These are phyloP conservation scores for Handroanthus guayacan DNA, from an alignment of 257 asterid species.

Conservation along the genomic window DNA sequence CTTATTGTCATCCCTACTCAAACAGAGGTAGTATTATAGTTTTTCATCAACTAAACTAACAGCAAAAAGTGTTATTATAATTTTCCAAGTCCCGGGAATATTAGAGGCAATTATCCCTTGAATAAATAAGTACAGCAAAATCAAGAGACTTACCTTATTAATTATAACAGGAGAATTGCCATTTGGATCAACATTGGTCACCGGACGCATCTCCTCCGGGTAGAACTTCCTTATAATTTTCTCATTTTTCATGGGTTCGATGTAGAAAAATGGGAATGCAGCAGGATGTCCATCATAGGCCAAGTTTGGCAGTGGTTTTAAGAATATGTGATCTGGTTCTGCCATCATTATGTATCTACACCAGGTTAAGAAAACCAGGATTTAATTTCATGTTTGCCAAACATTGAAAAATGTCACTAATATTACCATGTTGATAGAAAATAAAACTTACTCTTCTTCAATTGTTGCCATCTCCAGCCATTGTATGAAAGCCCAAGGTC, in stretches of 20 bases:
- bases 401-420: neutral
- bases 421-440: neutral
- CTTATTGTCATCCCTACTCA: too few relatives aligned
- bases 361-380: neutral
- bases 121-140: neutral
- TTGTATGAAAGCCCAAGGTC: slow-evolving; percentile 82
- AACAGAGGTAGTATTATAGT: too few relatives aligned
- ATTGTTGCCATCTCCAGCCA: slow-evolving; percentile 65
- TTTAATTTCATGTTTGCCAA: neutral
- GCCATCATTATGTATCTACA: slow-evolving; percentile 68
- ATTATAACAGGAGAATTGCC: slow-evolving; percentile 76
- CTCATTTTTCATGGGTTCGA: slow-evolving; percentile 48
- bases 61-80: too few relatives aligned
- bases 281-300: slow-evolving; percentile 47
- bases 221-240: slow-evolving; percentile 51
- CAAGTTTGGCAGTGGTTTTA: slow-evolving; percentile 61
- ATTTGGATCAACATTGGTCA: slow-evolving; percentile 60
- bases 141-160: slow-evolving; percentile 43
- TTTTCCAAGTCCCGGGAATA: too few relatives aligned
- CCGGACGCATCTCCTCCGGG: slow-evolving; percentile 63
- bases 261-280: slow-evolving; percentile 65
- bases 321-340: slow-evolving; percentile 71
- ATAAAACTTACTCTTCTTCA: slow-evolving; percentile 66
- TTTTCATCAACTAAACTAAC: too few relatives aligned
- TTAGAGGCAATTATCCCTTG: too few relatives aligned